Base-by-base conservation (phyloP, 768 basidiomycete species). In the Trametopsis cervina region DNA sequence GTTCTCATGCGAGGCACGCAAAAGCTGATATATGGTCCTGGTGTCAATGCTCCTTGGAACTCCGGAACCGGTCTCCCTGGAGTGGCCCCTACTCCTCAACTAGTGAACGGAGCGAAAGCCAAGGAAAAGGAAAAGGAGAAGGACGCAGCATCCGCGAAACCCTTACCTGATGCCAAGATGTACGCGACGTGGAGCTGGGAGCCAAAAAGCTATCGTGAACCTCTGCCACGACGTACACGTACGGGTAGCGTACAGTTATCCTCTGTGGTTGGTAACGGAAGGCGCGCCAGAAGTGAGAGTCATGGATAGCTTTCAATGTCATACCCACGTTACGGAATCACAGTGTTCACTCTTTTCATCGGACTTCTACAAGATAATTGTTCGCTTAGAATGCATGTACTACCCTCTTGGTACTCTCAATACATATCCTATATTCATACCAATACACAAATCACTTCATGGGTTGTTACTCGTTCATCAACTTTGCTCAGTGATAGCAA, bases 111-210 rank as follows among this genome's bases (percentile, higher is more conserved):
- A 15, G 54, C 44, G 3, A 54, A 60, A 23, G 53, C 55, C 40
- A 60, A 54, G 40, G 50, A 46, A 44, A 51, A 37, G 46, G 47
- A 57, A 27, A 57, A 50, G 40, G 47, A 56, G 27, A 56, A 56
- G 17, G 58, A 59, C 20, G 65, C 67, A 17, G 49, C 57, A 5
- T 47, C 60, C 17, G 49, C 69, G 42, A 65, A 63, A 23, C 59
- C 64, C 25, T 62, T 77, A 13, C 69, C 74, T 0, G 74, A 76
- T 36, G 74, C 74, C n/a, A 66, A 70, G 41, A 60, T 74, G 53
- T 76, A 70, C 52, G 69, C 74, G 24, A 76, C 74, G 15, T 76
- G 74, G 74, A 71, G 70, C 39, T 76, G 67, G 44, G 74, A 76
- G 52, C 58, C 54, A 46, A 76, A 74, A 60, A 64, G 58, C 27